A percentile compares a stretch with the other conserved stretches of the same genome.
Evolutionary conservation across 352 stramenopile genomes (phyloP).

Genomic region (Albugo laibachii): DNA sequence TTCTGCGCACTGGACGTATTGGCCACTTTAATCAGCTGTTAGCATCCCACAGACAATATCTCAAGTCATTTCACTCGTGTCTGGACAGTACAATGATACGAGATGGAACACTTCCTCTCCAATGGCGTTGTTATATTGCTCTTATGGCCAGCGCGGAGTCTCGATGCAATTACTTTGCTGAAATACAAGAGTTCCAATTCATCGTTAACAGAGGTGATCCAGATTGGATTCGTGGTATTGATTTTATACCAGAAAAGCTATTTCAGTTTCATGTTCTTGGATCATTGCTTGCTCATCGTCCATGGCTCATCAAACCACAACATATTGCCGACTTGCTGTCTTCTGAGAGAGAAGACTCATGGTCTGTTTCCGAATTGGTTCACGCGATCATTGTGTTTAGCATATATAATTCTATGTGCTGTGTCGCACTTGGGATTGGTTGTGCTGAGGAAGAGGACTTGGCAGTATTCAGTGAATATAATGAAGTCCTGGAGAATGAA

Average conservation of each 20-base stretch:
- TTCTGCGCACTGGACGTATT: slow-evolving; percentile 48
- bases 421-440: slow-evolving; percentile 53
- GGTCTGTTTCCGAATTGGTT: slow-evolving; percentile 72
- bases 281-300: slow-evolving; percentile 61
- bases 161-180: slow-evolving; percentile 57
- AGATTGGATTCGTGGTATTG: slow-evolving; percentile 67
- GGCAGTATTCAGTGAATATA: slow-evolving; percentile 38
- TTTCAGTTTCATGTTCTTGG: slow-evolving; percentile 66
- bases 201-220: slow-evolving; percentile 56
- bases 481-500: slow-evolving; percentile 13
- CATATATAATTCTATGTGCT: slow-evolving; percentile 64
- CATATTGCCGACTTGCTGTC: slow-evolving; percentile 55
- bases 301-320: slow-evolving; percentile 59
- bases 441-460: slow-evolving; percentile 63
- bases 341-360: slow-evolving; percentile 55
- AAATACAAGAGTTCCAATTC: slow-evolving; percentile 71
- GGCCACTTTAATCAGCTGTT: slow-evolving; percentile 57
- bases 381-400: slow-evolving; percentile 74
- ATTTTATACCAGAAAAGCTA: slow-evolving; percentile 66
- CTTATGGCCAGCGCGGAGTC: slow-evolving; percentile 63
- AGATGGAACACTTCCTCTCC: slow-evolving; percentile 57
- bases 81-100: slow-evolving; percentile 46
- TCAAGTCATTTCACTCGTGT: slow-evolving; percentile 42
- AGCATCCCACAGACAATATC: slow-evolving; percentile 60
- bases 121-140: slow-evolving; percentile 70